Evolutionary conservation across 225 moss, liverwort and hornwort genomes (phyloP).

Genomic region (Physcomitrium patens): DNA sequence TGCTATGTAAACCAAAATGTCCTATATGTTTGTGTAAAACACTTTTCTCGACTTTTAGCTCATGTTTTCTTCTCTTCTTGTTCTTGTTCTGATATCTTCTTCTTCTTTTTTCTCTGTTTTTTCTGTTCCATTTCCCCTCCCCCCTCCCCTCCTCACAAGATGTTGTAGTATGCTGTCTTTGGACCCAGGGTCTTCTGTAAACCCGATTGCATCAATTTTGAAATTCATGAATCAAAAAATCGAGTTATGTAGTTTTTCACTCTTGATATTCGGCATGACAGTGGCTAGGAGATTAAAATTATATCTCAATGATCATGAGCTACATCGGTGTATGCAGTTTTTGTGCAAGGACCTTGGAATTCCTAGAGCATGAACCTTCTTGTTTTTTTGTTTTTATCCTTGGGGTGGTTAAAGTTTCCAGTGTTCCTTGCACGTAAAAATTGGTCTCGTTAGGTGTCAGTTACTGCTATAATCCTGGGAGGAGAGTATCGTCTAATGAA

Average conservation of each 20-base stretch:
- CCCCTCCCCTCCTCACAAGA: neutral
- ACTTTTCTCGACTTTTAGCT: constrained; percentile 2
- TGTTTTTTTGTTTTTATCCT: constrained; percentile 20
- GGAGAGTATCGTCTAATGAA: neutral
- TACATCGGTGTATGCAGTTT: constrained; percentile 16
- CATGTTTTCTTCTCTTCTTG: constrained; percentile 13
- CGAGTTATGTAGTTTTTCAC: constrained; percentile 24
- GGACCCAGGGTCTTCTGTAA: constrained; percentile 28
- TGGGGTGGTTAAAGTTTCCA: constrained; percentile 15
- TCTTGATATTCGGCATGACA: constrained; percentile 26
- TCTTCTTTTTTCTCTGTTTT: neutral
- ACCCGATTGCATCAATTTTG: constrained; percentile 27
- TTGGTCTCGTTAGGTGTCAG: neutral
- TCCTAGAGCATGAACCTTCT: constrained; percentile 11
- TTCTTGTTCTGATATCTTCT: neutral
- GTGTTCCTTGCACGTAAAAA: constrained; percentile 22
- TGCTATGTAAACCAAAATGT: constrained; percentile 16
- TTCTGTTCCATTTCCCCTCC: neutral
- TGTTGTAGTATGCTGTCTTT: constrained; percentile 27
- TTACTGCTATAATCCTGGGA: too few relatives aligned
- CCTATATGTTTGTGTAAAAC: constrained; percentile 20
- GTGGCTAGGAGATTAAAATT: constrained; percentile 23
- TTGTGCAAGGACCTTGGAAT: constrained; percentile 21
- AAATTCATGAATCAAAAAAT: constrained; percentile 25
- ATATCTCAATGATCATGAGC: constrained; percentile 7